Evolutionary conservation across 2,329 filamentous ascomycete genomes (phyloP), one percentile per base, ranked within the genome.

Genomic region (Aspergillus costaricaensis): DNA sequence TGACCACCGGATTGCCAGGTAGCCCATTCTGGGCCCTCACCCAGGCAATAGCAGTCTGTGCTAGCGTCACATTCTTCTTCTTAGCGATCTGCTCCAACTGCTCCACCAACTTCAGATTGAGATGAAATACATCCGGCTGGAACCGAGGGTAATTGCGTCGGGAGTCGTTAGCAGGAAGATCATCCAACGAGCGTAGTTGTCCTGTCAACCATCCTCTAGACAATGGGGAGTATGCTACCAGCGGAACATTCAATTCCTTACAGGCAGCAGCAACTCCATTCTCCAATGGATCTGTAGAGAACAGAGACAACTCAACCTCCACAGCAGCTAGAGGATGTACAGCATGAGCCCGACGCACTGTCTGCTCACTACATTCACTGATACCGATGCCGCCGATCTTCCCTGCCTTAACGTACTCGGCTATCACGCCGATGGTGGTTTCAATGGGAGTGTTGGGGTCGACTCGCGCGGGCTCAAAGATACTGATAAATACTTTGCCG

Each of bases 201-300:
- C 84, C 84, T 0, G 83, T 83, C 59, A 88, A 72, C 76, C 88
- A 68, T 1, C 83, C 82, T 25, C 84, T 79, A 4, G 89, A 87
- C 0, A 92, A 79, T 1, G 91, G 90, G 48, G 88, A 88, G 76
- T 92, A 93, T 0, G 88, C 89, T 38, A 91, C 76, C 51, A 93
- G 77, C 0, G 89, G 87, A 61, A 94, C 91, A 50, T 81, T 78
- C 49, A 89, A 75, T 70, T 93, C 82, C 0, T 79, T 81, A 68
- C 86, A 89, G 0, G 84, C 81, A 2, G 78, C 79, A 3, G 81
- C 80, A 38, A 86, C 74, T 2, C 84, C 62, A 49, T 67, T 67
- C 12, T 36, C 27, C 44, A 65, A 27, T 17, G 52, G 49, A 1
- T 63, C 58, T 5, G 61, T 58, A 4, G 63, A 55, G 5, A 59